Base-by-base conservation (phyloP, 495 filamentous ascomycete species). In the Bacidia rubella region DNA sequence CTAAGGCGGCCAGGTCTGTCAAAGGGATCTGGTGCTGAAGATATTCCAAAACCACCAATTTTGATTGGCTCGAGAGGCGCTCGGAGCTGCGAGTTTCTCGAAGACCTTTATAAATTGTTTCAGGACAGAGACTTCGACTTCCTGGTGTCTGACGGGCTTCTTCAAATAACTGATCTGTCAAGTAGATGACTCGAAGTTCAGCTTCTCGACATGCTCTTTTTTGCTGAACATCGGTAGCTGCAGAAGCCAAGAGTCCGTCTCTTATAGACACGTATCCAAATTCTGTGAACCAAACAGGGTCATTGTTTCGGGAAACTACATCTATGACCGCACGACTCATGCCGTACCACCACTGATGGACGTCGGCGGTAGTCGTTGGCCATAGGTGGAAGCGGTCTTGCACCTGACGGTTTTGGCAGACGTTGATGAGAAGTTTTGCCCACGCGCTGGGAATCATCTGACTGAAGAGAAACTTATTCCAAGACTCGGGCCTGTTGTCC, bases 401-500 rank as follows among this genome's bases (percentile, higher is more conserved):
- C 32, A 39, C 32, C 32, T 39, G 32, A 39, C n/a, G 32, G 32
- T 39, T 39, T 39, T 39, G 32, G 32, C 32, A 39, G 32, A 39
- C n/a, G 32, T 39, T 39, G 32, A 39, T 39, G 32, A 39, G 32
- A 39, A 39, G 32, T 39, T 39, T 39, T 39, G 32, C 32, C 32
- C 32, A 39, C 32, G 32, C n/a, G 32, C 32, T 39, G 32, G 32
- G 32, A 39, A 39, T 39, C 32, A 39, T 39, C 32, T 39, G 32
- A 39, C 32, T 39, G 32, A 39, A 39, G 32, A 39, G 32, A 39
- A 39, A 39, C 32, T 39, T 39, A 39, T 39, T 39, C 32, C 32
- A 39, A 39, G 32, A 39, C 32, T 39, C 32, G n/a, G 32, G 32
- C 32, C 56, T 44, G 46, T 72, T 72, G 69, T 67, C 71, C 40